Evolutionary conservation across 768 basidiomycete genomes (phyloP).

Genomic region (Leccinum subgranulosum): DNA sequence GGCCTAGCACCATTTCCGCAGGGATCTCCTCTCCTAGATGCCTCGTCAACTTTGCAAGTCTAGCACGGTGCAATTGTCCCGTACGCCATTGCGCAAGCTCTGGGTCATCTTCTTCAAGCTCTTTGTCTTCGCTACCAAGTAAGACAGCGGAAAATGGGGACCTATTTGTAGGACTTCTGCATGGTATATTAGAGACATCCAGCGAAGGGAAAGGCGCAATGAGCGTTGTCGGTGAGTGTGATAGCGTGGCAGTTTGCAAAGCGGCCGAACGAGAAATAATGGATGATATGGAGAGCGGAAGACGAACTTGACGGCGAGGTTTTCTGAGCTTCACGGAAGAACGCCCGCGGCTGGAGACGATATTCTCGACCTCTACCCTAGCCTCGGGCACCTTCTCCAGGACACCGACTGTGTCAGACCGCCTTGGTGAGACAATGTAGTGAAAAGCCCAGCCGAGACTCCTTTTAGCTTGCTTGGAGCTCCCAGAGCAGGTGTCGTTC

Average conservation of each 20-base stretch:
- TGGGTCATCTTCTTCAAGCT: slow-evolving; percentile 1
- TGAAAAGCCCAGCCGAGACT: slow-evolving; percentile 45
- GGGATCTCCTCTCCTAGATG: slow-evolving; percentile 39
- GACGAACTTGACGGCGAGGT: not conserved
- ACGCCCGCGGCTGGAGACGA: not conserved
- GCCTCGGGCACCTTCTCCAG: slow-evolving; percentile 4
- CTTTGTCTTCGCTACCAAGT: slow-evolving; percentile 7
- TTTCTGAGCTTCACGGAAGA: not conserved
- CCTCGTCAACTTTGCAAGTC: slow-evolving; percentile 36
- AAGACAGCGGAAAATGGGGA: slow-evolving; percentile 11
- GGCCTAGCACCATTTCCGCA: slow-evolving; percentile 29
- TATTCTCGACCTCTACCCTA: slow-evolving; percentile 1
- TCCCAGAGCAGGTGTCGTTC: slow-evolving; percentile 26
- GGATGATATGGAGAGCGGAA: not conserved
- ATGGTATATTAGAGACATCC: slow-evolving; percentile 6
- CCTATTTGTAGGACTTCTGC: slow-evolving; percentile 11
- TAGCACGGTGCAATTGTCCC: slow-evolving; percentile 30
- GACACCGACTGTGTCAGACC: not conserved
- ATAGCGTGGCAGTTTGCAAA: not conserved
- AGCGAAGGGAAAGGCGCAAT: slow-evolving; percentile 11
- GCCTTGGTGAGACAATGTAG: slow-evolving; percentile 25
- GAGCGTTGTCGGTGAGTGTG: slow-evolving; percentile 3
- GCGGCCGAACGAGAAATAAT: not conserved
- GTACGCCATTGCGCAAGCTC: not conserved
- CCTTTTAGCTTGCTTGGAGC: slow-evolving; percentile 31